phyloP scores from a whole-genome alignment of 129 eudicot genomes.

The Artemisia argyi region DNA sequence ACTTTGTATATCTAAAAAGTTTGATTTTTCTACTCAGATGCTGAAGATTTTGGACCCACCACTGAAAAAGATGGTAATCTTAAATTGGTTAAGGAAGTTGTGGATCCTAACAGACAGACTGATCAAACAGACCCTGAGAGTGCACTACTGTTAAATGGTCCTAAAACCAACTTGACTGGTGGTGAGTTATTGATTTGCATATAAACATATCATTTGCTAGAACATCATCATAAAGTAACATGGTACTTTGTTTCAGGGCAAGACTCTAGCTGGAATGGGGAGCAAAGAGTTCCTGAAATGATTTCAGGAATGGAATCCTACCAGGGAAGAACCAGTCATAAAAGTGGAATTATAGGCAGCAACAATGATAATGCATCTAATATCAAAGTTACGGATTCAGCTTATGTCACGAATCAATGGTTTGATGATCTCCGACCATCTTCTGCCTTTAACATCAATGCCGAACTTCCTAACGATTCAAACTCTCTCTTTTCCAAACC shows the following conservation, averaged over 20 bases:
- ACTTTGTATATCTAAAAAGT: background rate
- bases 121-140: slow-evolving; percentile 23
- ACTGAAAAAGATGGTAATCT: slow-evolving; percentile 18
- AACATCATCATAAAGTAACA: background rate
- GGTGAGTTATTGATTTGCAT: slow-evolving; percentile 35
- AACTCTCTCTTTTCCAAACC: slow-evolving; percentile 36
- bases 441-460: slow-evolving; percentile 31
- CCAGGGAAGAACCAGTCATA: no score
- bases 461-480: slow-evolving; percentile 44
- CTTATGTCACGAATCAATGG: slow-evolving; percentile 24
- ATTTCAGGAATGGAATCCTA: no score
- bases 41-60: slow-evolving; percentile 12
- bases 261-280: slow-evolving; percentile 14
- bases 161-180: slow-evolving; percentile 7
- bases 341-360: slow-evolving; percentile 16
- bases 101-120: slow-evolving; percentile 13
- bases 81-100: slow-evolving; percentile 34
- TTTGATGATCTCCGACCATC: slow-evolving; percentile 34
- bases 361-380: slow-evolving; percentile 34
- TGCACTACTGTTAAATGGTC: slow-evolving; percentile 15
- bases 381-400: slow-evolving; percentile 36
- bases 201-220: background rate
- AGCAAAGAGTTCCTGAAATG: background rate
- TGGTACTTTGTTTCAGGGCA: slow-evolving; percentile 37
- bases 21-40: slow-evolving; percentile 31